Conservation (phyloP, 768 basidiomycete genomes). For the Pisolithus sp. region DNA sequence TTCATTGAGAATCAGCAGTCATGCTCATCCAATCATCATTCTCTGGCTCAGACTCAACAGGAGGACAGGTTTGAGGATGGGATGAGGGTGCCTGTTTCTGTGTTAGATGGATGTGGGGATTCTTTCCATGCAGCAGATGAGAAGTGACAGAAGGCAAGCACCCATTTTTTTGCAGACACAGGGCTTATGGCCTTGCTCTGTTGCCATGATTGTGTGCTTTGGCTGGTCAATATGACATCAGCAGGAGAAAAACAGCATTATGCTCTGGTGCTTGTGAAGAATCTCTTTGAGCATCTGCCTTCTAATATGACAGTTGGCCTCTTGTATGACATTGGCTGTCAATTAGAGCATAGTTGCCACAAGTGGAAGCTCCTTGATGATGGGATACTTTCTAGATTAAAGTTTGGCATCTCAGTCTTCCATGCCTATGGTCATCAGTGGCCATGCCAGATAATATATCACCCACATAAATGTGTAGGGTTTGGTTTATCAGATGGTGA, state of each 20-base stretch:
- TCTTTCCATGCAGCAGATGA: conserved; percentile 21
- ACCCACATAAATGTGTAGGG: conserved; percentile 24
- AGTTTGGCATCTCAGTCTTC: conserved; percentile 23
- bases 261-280: not conserved
- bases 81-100: conserved; percentile 22
- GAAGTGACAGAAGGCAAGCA: conserved; percentile 14
- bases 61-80: conserved; percentile 12
- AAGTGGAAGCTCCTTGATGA: conserved; percentile 5
- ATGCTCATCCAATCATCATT: not conserved
- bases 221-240: conserved; percentile 13
- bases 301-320: conserved; percentile 1
- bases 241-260: conserved; percentile 16
- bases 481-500: conserved; percentile 32
- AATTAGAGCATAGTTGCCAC: conserved; percentile 2
- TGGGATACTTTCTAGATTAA: conserved; percentile 4
- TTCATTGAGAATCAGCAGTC: not conserved
- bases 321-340: conserved; percentile 5
- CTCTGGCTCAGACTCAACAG: not conserved
- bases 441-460: conserved; percentile 31
- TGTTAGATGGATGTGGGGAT: conserved; percentile 28
- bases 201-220: conserved; percentile 13
- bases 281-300: conserved; percentile 1
- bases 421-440: conserved; percentile 33
- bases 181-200: conserved; percentile 15
- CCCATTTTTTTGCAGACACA: conserved; percentile 9